Evolutionary conservation across 805 yeast species (phyloP).

Genomic region (Candida boleticola): DNA sequence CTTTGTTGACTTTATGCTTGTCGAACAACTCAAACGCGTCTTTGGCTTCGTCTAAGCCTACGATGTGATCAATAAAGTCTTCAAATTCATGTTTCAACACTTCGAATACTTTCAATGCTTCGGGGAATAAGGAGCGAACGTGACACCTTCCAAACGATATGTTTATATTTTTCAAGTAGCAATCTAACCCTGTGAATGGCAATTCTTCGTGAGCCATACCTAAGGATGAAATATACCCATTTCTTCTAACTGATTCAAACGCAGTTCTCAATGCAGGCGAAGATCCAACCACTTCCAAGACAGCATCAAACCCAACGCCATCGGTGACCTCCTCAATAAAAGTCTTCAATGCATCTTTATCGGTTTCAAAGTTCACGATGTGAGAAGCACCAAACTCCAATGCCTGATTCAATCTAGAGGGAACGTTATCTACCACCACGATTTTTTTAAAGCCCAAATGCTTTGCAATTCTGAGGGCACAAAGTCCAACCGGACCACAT

Average conservation of each 20-base stretch:
- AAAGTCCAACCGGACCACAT: conserved; percentile 60
- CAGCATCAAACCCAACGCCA: conserved; percentile 57
- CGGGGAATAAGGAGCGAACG: conserved; percentile 53
- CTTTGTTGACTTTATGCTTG: conserved; percentile 52
- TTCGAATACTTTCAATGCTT: conserved; percentile 49
- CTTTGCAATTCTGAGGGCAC: conserved; percentile 47
- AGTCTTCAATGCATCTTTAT: conserved; percentile 21
- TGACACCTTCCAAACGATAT: conserved; percentile 66
- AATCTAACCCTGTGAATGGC: conserved; percentile 57
- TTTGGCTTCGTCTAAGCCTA: conserved; percentile 43
- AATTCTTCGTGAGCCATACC: conserved; percentile 61
- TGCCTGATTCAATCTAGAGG: conserved; percentile 45
- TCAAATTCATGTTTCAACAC: conserved; percentile 42
- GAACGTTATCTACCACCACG: conserved; percentile 50
- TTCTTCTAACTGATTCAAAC: conserved; percentile 53
- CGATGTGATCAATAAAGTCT: conserved; percentile 50
- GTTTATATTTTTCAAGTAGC: conserved; percentile 55
- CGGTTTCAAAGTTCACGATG: conserved; percentile 41
- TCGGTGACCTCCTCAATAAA: conserved; percentile 36
- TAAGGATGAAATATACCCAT: conserved; percentile 55
- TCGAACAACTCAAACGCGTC: conserved; percentile 53
- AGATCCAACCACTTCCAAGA: conserved; percentile 60
- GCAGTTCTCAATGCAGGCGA: conserved; percentile 49
- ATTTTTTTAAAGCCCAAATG: conserved; percentile 43
- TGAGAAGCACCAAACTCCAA: conserved; percentile 48